phyloP scores from a whole-genome alignment of 306 rosid species.

The Crotalaria pallida region DNA sequence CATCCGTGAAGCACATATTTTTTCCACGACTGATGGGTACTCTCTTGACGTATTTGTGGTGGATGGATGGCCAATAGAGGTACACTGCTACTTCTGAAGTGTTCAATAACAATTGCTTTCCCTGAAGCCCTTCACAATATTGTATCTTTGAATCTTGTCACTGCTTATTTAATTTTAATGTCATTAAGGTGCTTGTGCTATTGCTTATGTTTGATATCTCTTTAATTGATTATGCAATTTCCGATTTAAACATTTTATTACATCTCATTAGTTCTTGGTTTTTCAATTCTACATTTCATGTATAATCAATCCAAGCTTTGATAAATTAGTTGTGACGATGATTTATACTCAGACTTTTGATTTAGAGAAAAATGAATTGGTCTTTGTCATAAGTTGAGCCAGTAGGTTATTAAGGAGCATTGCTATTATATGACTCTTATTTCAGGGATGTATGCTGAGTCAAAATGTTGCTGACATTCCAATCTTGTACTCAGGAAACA shows the following conservation, averaged over 20 bases:
- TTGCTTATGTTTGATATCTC: conserved; percentile 10
- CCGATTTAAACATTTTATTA: background rate
- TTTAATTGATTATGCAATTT: conserved; percentile 12
- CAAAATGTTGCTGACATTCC: conserved; percentile 78
- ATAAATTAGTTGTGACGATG: background rate
- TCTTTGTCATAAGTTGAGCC: conserved; percentile 34
- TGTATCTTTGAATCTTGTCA: background rate
- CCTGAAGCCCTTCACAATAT: background rate
- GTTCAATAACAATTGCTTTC: conserved; percentile 7
- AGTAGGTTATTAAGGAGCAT: conserved; percentile 49
- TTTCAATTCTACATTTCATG: conserved; percentile 8
- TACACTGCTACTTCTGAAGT: conserved; percentile 10
- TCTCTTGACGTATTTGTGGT: conserved; percentile 51
- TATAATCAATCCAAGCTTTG: conserved; percentile 2
- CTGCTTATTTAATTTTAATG: background rate
- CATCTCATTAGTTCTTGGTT: background rate
- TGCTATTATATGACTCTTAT: conserved; percentile 49
- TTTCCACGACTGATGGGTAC: conserved; percentile 51
- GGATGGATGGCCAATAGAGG: conserved; percentile 48
- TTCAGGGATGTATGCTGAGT: conserved; percentile 69
- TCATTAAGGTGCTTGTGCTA: background rate
- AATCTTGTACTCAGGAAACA: conserved; percentile 95
- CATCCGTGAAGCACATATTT: conserved; percentile 59
- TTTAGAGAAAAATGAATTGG: conserved; percentile 22
- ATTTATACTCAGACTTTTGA: conserved; percentile 5